phyloP scores from a whole-genome alignment of 305 asterid genomes.

The Stenogyne calaminthoides region DNA sequence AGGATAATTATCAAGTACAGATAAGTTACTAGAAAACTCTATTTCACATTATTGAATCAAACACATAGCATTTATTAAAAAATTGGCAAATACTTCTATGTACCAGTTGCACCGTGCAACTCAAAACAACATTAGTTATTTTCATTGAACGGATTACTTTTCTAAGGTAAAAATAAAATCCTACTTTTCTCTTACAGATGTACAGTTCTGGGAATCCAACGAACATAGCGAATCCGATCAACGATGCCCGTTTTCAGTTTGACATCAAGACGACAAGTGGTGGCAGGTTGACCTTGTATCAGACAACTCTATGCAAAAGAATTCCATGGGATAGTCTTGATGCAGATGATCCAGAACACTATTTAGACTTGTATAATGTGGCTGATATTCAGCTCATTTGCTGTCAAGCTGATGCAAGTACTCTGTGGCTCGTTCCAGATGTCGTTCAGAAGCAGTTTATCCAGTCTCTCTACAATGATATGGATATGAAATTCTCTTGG shows the following conservation, averaged over 20 bases:
- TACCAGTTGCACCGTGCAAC: too few relatives aligned
- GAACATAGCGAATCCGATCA: constrained; percentile 92
- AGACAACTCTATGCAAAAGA: constrained; percentile 88
- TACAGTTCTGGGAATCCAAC: constrained; percentile 99
- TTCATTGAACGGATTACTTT: too few relatives aligned
- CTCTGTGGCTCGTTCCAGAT: constrained; percentile 86
- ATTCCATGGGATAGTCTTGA: constrained; percentile 62
- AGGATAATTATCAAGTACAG: background rate
- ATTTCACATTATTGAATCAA: background rate
- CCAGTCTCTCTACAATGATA: constrained; percentile 51
- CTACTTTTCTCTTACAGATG: constrained; percentile 61
- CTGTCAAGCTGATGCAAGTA: constrained; percentile 92
- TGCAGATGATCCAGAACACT: constrained; percentile 56
- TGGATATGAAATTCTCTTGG: constrained; percentile 84
- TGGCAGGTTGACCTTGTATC: constrained; percentile 82
- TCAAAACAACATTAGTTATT: too few relatives aligned
- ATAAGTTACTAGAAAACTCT: background rate
- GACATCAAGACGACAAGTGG: constrained; percentile 83
- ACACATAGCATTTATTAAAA: background rate
- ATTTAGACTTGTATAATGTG: constrained; percentile 64
- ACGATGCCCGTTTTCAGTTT: constrained; percentile 83
- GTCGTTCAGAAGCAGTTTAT: constrained; percentile 75
- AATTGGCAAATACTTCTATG: too few relatives aligned
- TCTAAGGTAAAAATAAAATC: constrained; percentile 7
- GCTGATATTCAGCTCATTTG: constrained; percentile 91